Base-by-base conservation (phyloP, 768 basidiomycete genomes). In the Collybia mongolica region DNA sequence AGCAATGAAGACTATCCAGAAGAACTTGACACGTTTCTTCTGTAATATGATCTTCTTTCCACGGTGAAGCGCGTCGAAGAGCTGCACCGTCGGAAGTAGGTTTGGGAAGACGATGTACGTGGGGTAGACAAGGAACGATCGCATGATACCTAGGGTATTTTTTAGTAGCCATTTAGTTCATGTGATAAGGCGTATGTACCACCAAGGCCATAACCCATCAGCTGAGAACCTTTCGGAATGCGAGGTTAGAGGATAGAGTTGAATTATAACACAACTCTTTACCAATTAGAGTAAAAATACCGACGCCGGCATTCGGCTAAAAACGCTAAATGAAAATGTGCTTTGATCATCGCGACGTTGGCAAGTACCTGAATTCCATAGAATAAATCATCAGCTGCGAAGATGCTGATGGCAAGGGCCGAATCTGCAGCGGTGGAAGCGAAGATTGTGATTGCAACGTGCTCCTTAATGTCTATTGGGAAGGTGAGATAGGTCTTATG, bases 361-460 rank as follows among this genome's bases (percentile, higher is more conserved):
- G 7, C 24, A 26, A 3, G 7, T 26, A 26, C 24, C 24, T 26
- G 24, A 49, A 78, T 67, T 49, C 69, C 60, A 56, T 81, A 81
- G 53, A 64, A 73, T 39, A 68, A 58, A 56, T 77, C 74, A 32
- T 84, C 71, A 0, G 81, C 80, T 2, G 82, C 82, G 46, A 83
- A 81, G 53, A 83, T 74, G 47, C 74, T 80, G 60, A 83, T 82
- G 0, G 80, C 81, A 9, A 79, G 66, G 0, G 83, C 81, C 1
- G 81, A 80, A 1, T 74, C 71, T 1, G 80, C 77, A 2, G 83
- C 83, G 0, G 83, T 84, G 17, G 80, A 76, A 1, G 82, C 65
- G 61, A 84, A 80, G 32, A 83, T 81, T 2, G 81, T 81, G 44
- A 85, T 83, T 14, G 76, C 76, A 6, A 82, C 80, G 56, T 85